Evolutionary conservation across 768 basidiomycete species (phyloP).

Genomic region (Russula abietina): DNA sequence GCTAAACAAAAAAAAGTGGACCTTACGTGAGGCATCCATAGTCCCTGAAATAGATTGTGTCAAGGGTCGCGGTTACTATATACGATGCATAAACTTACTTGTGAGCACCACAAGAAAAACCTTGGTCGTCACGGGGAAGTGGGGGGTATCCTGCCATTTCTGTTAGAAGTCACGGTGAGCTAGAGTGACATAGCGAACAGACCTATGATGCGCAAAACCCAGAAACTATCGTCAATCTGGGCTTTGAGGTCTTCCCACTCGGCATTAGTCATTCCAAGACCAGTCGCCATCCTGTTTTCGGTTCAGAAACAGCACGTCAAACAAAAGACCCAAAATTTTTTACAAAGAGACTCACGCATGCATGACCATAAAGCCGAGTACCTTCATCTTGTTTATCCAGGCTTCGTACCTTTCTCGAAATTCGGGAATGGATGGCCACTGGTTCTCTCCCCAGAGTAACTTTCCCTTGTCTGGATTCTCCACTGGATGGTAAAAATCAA

Average conservation of each 20-base stretch:
- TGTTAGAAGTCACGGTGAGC: background rate
- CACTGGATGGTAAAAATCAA: slow-evolving; percentile 78
- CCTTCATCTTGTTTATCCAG: slow-evolving; percentile 86
- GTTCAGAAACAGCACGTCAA: background rate
- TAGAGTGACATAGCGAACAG: slow-evolving; percentile 6
- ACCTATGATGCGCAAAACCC: slow-evolving; percentile 86
- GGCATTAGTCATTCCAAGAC: slow-evolving; percentile 61
- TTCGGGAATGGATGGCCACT: slow-evolving; percentile 62
- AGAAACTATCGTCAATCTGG: slow-evolving; percentile 80
- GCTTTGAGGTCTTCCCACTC: slow-evolving; percentile 66
- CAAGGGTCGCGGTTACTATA: background rate
- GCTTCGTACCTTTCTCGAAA: slow-evolving; percentile 61
- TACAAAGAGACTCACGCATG: slow-evolving; percentile 50
- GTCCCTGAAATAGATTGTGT: slow-evolving; percentile 44
- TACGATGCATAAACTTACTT: slow-evolving; percentile 43
- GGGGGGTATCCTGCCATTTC: slow-evolving; percentile 69
- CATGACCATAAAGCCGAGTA: slow-evolving; percentile 75
- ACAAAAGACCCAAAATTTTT: background rate
- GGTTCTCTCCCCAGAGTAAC: slow-evolving; percentile 79
- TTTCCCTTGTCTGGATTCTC: slow-evolving; percentile 61
- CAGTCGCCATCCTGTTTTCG: slow-evolving; percentile 64
- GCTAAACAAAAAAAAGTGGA: background rate
- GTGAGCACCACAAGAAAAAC: slow-evolving; percentile 87
- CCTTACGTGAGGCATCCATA: slow-evolving; percentile 85
- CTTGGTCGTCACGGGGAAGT: slow-evolving; percentile 69